A percentile compares a stretch with the other conserved stretches of the same genome.
These are phyloP conservation scores for Pichia inconspicua DNA, from an alignment of 1,139 yeast species.

Conservation along the genomic window DNA sequence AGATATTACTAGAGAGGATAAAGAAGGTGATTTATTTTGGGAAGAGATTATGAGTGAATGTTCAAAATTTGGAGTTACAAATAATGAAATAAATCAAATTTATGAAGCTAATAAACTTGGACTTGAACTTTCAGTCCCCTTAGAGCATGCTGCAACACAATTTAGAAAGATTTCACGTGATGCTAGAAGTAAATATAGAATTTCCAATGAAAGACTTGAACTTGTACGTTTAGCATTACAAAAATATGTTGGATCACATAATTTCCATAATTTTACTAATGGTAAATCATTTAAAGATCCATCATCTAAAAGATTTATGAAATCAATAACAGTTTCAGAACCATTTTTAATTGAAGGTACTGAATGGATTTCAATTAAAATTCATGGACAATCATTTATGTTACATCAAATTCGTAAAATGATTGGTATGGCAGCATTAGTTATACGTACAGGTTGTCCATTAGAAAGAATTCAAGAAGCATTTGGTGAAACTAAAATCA, in stretches of 20 bases:
- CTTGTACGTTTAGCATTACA: conserved; percentile 61
- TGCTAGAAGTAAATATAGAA: conserved; percentile 62
- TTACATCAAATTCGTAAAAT: conserved; percentile 95
- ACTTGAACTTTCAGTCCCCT: conserved; percentile 26
- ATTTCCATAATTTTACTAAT: conserved; percentile 89
- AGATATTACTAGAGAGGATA: conserved; percentile 51
- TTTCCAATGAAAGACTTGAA: conserved; percentile 52
- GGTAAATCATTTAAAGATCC: conserved; percentile 87
- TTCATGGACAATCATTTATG: conserved; percentile 98
- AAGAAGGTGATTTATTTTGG: conserved; percentile 75
- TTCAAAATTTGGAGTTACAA: conserved; percentile 40
- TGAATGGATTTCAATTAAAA: conserved; percentile 93
- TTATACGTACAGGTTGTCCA: conserved; percentile 83
- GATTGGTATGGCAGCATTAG: conserved; percentile 91
- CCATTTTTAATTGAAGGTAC: conserved; percentile 91
- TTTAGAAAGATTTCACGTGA: conserved; percentile 61
- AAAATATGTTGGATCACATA: conserved; percentile 78
- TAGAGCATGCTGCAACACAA: conserved; percentile 40
- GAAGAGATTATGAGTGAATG: conserved; percentile 38
- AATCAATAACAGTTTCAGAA: conserved; percentile 68
- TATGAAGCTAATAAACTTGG: conserved; percentile 30
- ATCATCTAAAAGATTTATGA: conserved; percentile 77
- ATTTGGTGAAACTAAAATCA: conserved; percentile 64
- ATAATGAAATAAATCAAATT: conserved; percentile 38
- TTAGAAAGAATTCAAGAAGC: conserved; percentile 67